Base-by-base conservation (phyloP, 495 filamentous ascomycete species). In the Parathielavia hyrcaniae region DNA sequence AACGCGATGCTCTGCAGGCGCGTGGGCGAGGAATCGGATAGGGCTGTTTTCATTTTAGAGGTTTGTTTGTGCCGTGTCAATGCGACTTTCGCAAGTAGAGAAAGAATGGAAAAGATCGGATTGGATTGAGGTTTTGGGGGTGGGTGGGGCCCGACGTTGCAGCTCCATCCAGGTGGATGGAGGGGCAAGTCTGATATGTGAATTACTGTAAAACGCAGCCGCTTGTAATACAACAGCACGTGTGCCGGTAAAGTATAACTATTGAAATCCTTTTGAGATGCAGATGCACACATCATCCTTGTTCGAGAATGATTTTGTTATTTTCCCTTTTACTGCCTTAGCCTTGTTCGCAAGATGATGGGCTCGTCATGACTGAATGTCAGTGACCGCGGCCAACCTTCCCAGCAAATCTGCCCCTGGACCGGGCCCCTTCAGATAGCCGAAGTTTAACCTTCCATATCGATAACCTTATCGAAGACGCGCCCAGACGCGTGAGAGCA, bases 161-260 rank as follows among this genome's bases (percentile, higher is more conserved):
- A 34, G 50, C 50, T 52, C 19, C 40, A 40, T 34, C 39, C 39
- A 52, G 35, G 26, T 40, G 50, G 17, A n/a, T n/a, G n/a, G 48
- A 19, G 23, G 46, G 13, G 17, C 45, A 19, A 26, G 44, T 26
- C 19, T 11, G 35, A 1, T 4, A 38, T 10, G 35, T 5, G 34
- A 10, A 10, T 35, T 35, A 35, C 34, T 35, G 34, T 35, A 5
- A 8, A 2, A 38, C 19, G 41, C 11, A 14, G 22, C 13, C 8
- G 44, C 23, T 23, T 46, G 44, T 13, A 23, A 26, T 26, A 46
- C 7, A 14, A 4, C 13, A 14, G 6, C 4, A 4, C 11, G 9
- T 12, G 22, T n/a, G 22, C 13, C 23, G 20, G 22, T 22, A 22
- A n/a, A n/a, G n/a, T n/a, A n/a, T n/a, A n/a, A n/a, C n/a, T n/a